Percentiles rank a stretch among this genome's conserved stretches.
Evolutionary conservation across 2,329 filamentous ascomycete genomes (phyloP).

Genomic region (Periconia digitata): DNA sequence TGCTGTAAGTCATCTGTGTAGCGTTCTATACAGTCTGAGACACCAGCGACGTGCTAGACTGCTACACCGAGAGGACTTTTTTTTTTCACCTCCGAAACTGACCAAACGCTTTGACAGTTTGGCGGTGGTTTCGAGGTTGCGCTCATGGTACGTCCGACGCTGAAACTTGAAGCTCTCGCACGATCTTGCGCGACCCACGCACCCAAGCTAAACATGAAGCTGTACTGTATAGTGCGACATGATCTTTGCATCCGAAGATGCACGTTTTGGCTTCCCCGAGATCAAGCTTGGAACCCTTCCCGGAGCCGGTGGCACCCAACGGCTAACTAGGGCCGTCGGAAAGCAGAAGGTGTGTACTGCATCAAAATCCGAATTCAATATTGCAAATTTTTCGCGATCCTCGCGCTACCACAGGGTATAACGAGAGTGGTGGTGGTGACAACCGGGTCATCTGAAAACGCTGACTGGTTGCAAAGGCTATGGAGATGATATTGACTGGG

Average conservation of each 20-base stretch:
- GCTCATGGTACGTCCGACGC: conserved; percentile 66
- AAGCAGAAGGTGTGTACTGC: conserved; percentile 37
- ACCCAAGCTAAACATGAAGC: conserved; percentile 8
- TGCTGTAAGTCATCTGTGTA: conserved; percentile 53
- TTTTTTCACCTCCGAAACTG: conserved; percentile 2
- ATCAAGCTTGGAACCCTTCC: conserved; percentile 92
- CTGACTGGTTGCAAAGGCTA: conserved; percentile 37
- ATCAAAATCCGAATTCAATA: conserved; percentile 12
- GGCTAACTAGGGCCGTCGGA: conserved; percentile 68
- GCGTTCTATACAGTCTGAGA: background rate
- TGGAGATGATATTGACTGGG: conserved; percentile 50
- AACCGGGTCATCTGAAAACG: conserved; percentile 2
- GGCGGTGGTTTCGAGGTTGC: conserved; percentile 93
- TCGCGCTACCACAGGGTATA: background rate
- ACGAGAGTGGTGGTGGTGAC: background rate
- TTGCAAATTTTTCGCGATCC: background rate
- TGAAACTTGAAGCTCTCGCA: background rate
- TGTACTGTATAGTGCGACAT: conserved; percentile 60
- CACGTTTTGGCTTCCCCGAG: conserved; percentile 94
- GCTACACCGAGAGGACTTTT: background rate
- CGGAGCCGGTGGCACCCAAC: conserved; percentile 85
- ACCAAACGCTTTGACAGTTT: conserved; percentile 46
- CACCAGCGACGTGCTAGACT: too few relatives aligned
- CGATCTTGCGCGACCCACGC: background rate
- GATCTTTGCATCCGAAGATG: conserved; percentile 79